Evolutionary conservation across 1,139 yeast species (phyloP), one percentile per base, ranked within the genome.

Genomic region (Pichiaceae sp.): DNA sequence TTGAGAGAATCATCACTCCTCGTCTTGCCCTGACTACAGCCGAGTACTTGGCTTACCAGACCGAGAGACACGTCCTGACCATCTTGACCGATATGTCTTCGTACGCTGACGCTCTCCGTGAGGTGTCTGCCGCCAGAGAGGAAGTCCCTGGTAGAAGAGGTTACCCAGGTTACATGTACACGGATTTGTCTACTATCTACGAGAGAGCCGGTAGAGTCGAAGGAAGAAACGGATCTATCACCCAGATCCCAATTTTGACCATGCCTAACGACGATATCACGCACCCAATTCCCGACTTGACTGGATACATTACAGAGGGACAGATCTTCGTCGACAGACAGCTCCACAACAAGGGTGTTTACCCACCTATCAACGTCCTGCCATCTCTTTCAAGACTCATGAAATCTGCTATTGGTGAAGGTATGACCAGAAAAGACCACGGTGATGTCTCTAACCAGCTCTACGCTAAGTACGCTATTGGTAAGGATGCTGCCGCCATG

Each of bases 81-180:
- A 91, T 91, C 57, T 75, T 91, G 59, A 93, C 99, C 40, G 99
- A 91, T 70, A 91, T 91, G 99, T 86, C 96, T 19, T 91, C 98
- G 15, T 91, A 91, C 62, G 99, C 99, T 29, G 99, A 91, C 64
- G 99, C 99, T 30, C 73, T 91, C 60, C 89, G 99, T 78, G 99
- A 91, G 70, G 98, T 91, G 38, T 87, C 97, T 43, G 98, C 99
- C 44, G 99, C 99, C 36, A 85, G 99, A 75, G 99, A 91, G 70
- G 99, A 91, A 70, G 99, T 91, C 34, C 99, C 99, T 57, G 99
- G 99, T 73, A 87, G 99, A 77, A 87, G 99, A 79, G 99, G 99
- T 72, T 91, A 91, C 67, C 99, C 99, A 47, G 99, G 99, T 83
- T 91, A 91, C 66, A 91, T 91, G 99, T 91, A 91, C 70, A 91